phyloP scores from a whole-genome alignment of 2,329 filamentous ascomycete genomes.

The Ceratocystis diversiconidia region DNA sequence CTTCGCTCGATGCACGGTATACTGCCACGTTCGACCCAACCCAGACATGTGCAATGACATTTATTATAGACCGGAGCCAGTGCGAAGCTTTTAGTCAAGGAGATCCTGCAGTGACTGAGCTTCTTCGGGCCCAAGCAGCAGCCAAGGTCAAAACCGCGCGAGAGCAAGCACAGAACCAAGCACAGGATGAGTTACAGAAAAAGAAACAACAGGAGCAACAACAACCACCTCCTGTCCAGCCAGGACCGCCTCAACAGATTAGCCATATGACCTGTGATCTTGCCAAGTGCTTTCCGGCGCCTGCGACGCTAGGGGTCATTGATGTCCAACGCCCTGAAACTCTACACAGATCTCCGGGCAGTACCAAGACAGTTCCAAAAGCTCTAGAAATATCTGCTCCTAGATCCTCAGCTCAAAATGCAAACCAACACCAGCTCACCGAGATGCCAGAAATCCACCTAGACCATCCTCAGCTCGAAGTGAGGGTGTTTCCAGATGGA shows the following conservation, averaged over 20 bases:
- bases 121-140: background rate
- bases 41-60: background rate
- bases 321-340: background rate
- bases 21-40: background rate
- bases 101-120: background rate
- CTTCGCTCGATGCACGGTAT: background rate
- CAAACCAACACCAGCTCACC: too few species aligned
- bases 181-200: background rate
- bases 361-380: background rate
- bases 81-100: background rate
- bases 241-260: background rate
- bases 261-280: background rate
- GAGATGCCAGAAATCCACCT: too few species aligned
- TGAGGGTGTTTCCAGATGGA: too few species aligned
- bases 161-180: background rate
- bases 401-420: too few species aligned
- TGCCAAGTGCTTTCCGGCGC: background rate
- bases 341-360: background rate
- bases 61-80: background rate
- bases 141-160: background rate
- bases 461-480: too few species aligned
- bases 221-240: background rate
- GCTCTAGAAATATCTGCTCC: too few species aligned
- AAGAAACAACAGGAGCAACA: background rate
- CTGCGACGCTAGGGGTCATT: background rate